Evolutionary conservation across 495 filamentous ascomycete species (phyloP).

Genomic region (Jackrogersella multiformis): DNA sequence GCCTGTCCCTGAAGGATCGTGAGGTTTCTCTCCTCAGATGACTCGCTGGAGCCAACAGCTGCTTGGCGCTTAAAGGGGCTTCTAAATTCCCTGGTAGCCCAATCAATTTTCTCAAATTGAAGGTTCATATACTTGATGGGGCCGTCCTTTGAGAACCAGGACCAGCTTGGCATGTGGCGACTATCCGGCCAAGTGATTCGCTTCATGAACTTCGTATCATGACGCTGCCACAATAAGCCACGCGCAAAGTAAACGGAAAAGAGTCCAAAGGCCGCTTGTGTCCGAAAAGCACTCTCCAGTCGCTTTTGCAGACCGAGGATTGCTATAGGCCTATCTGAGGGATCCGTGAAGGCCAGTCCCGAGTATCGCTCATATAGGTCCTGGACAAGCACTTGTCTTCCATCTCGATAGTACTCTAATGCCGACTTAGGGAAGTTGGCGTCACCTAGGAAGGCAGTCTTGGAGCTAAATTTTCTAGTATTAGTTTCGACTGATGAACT

Average conservation of each 20-base stretch:
- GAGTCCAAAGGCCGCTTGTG: constrained; percentile 38
- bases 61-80: not conserved
- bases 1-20: not conserved
- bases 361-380: constrained; percentile 47
- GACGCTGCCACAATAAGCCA: constrained; percentile 40
- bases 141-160: not conserved
- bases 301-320: constrained; percentile 48
- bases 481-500: not conserved
- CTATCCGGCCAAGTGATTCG: not conserved
- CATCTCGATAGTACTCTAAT: constrained; percentile 17
- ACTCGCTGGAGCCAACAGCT: not conserved
- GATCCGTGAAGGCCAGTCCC: constrained; percentile 39
- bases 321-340: constrained; percentile 44
- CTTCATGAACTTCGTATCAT: not conserved
- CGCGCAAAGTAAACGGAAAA: constrained; percentile 35
- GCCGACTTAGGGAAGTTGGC: constrained; percentile 47
- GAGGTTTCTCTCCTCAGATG: not conserved
- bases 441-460: constrained; percentile 49
- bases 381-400: constrained; percentile 45
- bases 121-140: not conserved
- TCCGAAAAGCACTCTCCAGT: constrained; percentile 30
- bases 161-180: constrained; percentile 2
- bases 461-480: constrained; percentile 29
- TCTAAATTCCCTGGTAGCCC: not conserved
- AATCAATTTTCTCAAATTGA: constrained; percentile 1